Evolutionary conservation across 2,329 filamentous ascomycete species (phyloP), one percentile per base, ranked within the genome.

Genomic region (Colletotrichum sp.): DNA sequence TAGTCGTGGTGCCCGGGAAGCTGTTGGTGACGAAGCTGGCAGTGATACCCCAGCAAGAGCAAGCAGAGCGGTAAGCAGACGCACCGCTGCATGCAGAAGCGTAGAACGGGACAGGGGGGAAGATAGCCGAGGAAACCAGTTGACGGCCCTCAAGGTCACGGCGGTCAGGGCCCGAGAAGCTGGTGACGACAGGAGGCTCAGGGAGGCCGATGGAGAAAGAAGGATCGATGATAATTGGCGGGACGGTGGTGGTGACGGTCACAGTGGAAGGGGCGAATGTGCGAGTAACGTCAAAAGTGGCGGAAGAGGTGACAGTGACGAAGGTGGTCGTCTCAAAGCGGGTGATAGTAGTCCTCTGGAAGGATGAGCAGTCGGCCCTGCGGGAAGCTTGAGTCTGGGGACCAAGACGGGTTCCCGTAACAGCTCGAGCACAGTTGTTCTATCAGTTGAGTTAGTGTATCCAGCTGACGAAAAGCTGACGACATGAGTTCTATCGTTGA

Each of bases 31-130:
- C 21, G 36, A 63, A 30, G 4, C 34, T 63, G 16, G 68, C 7
- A 24, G 74, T 77, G 60, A 81, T 75, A 49, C 81, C 81, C 59
- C 76, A 79, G 78, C 81, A 83, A 5, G 79, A 79, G 75, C 81
- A 83, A 18, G 81, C 81, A 71, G 78, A 80, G 5, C 76, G 65
- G 77, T 81, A 83, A 8, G 59, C 60, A 13, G 68, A 76, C 1
- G 75, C 28, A 63, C 75, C 72, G 13, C 69, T 68, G 78, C 81
- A 82, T 8, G 78, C 65, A 12, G 77, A 76, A 8, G 81, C 81
- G 72, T 82, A 82, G 28, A 69, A 28, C 10, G 81, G 80, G 32
- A 78, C 34, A 59, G 26, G 9, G 21, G n/a, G n/a, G 36, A 36
- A 49, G 57, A 18, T n/a, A 39, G n/a, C 44, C 10, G 44, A 52